Evolutionary conservation across 1,284 basidiomycete genomes (phyloP).

Genomic region (Coriolopsis trogii): DNA sequence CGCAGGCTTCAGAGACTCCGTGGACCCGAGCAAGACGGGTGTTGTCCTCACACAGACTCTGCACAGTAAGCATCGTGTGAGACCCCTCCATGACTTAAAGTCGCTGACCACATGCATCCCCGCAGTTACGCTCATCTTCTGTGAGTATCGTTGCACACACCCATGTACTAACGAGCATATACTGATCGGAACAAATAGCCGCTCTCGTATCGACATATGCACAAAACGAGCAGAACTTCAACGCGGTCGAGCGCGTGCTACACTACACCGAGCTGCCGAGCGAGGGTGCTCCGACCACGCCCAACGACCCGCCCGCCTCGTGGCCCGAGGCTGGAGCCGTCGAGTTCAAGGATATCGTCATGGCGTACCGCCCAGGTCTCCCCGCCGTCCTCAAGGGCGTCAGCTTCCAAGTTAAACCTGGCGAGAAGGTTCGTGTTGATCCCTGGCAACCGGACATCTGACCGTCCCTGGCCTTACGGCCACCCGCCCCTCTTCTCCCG

Average conservation of each 20-base stretch:
- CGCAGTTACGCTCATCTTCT: slow-evolving; percentile 57
- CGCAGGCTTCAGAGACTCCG: slow-evolving; percentile 53
- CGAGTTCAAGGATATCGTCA: slow-evolving; percentile 58
- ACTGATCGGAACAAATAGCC: slow-evolving; percentile 38
- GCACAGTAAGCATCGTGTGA: slow-evolving; percentile 49
- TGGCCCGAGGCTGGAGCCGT: slow-evolving; percentile 74
- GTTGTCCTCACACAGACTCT: slow-evolving; percentile 68
- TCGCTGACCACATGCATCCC: background rate
- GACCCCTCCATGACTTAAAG: background rate
- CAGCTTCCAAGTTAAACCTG: slow-evolving; percentile 62
- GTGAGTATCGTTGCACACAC: slow-evolving; percentile 37
- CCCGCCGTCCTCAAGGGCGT: slow-evolving; percentile 75
- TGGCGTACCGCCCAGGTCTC: slow-evolving; percentile 72
- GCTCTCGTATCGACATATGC: slow-evolving; percentile 61
- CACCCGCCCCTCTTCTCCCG: too few relatives aligned
- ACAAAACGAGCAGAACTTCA: slow-evolving; percentile 70
- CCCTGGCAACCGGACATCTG: background rate
- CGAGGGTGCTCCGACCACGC: slow-evolving; percentile 46
- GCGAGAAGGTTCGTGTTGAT: slow-evolving; percentile 58
- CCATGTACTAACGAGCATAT: background rate
- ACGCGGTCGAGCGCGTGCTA: slow-evolving; percentile 69
- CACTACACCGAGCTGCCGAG: slow-evolving; percentile 57
- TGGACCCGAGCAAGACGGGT: slow-evolving; percentile 55
- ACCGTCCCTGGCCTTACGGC: too few relatives aligned
- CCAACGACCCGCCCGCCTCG: slow-evolving; percentile 53